These are phyloP conservation scores for Suillus subaureus DNA, from an alignment of 768 basidiomycete species.

Conservation along the genomic window DNA sequence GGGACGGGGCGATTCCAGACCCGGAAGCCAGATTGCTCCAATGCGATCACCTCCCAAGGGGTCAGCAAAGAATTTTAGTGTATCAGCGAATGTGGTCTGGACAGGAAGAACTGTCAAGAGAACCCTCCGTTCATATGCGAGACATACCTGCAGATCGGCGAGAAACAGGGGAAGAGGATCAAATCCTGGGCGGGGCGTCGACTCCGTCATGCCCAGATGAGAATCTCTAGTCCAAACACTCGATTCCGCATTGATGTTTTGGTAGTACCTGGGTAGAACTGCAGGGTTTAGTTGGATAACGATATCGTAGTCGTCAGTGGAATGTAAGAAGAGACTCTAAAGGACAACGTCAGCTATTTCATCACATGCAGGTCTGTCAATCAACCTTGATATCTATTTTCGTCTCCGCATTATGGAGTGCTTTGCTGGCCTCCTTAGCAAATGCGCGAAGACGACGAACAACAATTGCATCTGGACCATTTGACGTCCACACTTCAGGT, in stretches of 20 bases:
- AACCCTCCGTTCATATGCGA: not conserved
- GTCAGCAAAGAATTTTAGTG: constrained; percentile 85
- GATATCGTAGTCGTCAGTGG: constrained; percentile 84
- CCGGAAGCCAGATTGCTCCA: constrained; percentile 87
- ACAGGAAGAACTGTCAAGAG: constrained; percentile 10
- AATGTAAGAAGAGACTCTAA: constrained; percentile 85
- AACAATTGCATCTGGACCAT: constrained; percentile 67
- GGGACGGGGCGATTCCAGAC: constrained; percentile 56
- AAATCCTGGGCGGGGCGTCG: constrained; percentile 61
- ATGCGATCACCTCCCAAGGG: constrained; percentile 75
- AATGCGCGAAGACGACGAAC: constrained; percentile 73
- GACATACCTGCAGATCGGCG: constrained; percentile 69
- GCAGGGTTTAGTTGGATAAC: constrained; percentile 71
- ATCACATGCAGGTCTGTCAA: not conserved
- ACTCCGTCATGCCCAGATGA: constrained; percentile 6
- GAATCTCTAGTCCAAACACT: constrained; percentile 45
- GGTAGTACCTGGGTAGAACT: constrained; percentile 70
- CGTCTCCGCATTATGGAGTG: constrained; percentile 52
- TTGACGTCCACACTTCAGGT: constrained; percentile 64
- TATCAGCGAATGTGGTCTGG: constrained; percentile 73
- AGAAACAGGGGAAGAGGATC: constrained; percentile 75
- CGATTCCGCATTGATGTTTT: constrained; percentile 61
- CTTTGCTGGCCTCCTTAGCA: constrained; percentile 73
- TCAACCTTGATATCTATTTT: constrained; percentile 63
- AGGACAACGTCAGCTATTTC: constrained; percentile 2